phyloP scores from a whole-genome alignment of 2,329 filamentous ascomycete species.

The Penicillium expansum region DNA sequence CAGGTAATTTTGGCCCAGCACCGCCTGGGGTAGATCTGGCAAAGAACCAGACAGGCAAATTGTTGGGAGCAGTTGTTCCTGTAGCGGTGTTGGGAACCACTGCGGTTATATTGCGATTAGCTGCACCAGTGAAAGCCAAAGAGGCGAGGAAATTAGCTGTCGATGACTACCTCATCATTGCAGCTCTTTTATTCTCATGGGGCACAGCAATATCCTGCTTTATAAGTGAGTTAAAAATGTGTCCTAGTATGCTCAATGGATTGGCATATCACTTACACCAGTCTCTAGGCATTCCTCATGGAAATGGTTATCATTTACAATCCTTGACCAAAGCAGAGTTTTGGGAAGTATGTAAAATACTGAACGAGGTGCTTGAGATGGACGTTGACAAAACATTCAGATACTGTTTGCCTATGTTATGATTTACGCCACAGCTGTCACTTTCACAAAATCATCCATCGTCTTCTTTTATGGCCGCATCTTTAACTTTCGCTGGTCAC shows the following conservation, averaged over 20 bases:
- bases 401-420: not conserved
- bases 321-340: not conserved
- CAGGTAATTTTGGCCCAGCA: not conserved
- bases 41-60: not conserved
- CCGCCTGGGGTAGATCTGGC: not conserved
- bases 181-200: not conserved
- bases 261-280: not conserved
- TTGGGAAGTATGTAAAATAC: not conserved
- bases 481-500: not conserved
- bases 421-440: not conserved
- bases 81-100: not conserved
- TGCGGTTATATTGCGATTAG: not conserved
- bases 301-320: not conserved
- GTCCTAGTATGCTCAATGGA: not conserved
- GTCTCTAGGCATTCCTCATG: not conserved
- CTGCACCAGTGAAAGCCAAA: not conserved
- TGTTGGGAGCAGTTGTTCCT: not conserved
- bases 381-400: not conserved
- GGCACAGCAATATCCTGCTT: not conserved
- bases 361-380: too few species aligned
- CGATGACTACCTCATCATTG: not conserved
- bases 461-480: not conserved
- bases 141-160: not conserved
- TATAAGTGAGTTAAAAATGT: not conserved
- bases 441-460: not conserved